A percentile compares a stretch with the other conserved stretches of the same genome.
Evolutionary conservation across 371 early-diverging fungal genomes (phyloP).

Genomic region (Rhizopus sp.): DNA sequence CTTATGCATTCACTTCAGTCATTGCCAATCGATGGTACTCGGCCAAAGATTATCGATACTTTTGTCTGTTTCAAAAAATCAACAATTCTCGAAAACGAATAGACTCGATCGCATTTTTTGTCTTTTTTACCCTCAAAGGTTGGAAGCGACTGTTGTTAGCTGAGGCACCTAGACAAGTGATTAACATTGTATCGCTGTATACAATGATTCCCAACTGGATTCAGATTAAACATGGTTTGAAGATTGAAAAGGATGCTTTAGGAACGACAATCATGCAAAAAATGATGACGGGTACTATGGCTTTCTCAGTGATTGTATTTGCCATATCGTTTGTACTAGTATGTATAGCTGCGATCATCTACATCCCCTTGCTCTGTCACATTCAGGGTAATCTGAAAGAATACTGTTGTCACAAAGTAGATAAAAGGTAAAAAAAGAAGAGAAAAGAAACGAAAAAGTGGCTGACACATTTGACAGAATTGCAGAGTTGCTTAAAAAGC

Average conservation of each 20-base stretch:
- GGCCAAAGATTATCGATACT: slow-evolving; percentile 71
- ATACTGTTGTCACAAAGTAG: slow-evolving; percentile 89
- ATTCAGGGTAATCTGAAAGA: slow-evolving; percentile 92
- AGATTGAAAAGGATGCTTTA: slow-evolving; percentile 35
- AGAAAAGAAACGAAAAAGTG: neutral
- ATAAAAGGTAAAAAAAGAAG: slow-evolving; percentile 27
- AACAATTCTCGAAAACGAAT: slow-evolving; percentile 62
- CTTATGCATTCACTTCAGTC: slow-evolving; percentile 75
- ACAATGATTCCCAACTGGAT: slow-evolving; percentile 42
- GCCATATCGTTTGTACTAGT: slow-evolving; percentile 58
- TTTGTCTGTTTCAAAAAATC: slow-evolving; percentile 83
- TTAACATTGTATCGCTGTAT: slow-evolving; percentile 48
- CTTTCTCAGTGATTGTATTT: slow-evolving; percentile 40
- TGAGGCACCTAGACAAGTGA: slow-evolving; percentile 83
- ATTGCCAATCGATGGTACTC: slow-evolving; percentile 76
- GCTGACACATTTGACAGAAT: slow-evolving; percentile 18
- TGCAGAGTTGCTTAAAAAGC: slow-evolving; percentile 32
- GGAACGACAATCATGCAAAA: slow-evolving; percentile 29
- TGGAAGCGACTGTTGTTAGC: slow-evolving; percentile 90
- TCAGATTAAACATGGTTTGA: slow-evolving; percentile 25
- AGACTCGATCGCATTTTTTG: slow-evolving; percentile 83
- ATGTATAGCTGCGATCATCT: slow-evolving; percentile 68
- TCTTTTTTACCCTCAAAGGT: slow-evolving; percentile 85
- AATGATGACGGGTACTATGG: slow-evolving; percentile 47
- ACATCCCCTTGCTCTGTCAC: slow-evolving; percentile 79